phyloP scores from a whole-genome alignment of 1,139 yeast genomes.

The Lodderomyces beijingensis region DNA sequence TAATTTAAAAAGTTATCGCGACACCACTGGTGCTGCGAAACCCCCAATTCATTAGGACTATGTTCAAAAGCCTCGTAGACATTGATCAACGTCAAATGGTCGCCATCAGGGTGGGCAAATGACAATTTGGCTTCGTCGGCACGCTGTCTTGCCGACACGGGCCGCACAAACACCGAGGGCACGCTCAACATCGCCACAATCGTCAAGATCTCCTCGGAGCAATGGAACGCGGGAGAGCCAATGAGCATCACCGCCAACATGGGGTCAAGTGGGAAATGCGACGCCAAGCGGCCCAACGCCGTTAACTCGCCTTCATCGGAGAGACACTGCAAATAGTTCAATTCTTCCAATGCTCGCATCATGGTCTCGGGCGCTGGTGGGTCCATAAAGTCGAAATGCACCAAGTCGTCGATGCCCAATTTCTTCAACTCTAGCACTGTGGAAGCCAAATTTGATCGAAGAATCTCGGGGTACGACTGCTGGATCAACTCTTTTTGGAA shows the following conservation, averaged over 20 bases:
- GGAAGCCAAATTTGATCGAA: slow-evolving; percentile 84
- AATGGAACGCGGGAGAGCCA: slow-evolving; percentile 76
- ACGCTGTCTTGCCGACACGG: slow-evolving; percentile 78
- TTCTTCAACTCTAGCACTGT: slow-evolving; percentile 92
- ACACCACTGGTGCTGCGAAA: slow-evolving; percentile 78
- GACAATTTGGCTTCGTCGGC: slow-evolving; percentile 89
- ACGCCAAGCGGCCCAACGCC: slow-evolving; percentile 80
- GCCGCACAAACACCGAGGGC: slow-evolving; percentile 92
- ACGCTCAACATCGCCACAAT: slow-evolving; percentile 89
- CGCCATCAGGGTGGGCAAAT: slow-evolving; percentile 94
- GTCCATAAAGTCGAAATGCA: slow-evolving; percentile 97
- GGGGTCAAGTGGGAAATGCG: slow-evolving; percentile 94
- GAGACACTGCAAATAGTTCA: slow-evolving; percentile 83
- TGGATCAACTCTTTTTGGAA: slow-evolving; percentile 90
- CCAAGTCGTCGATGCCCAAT: slow-evolving; percentile 91
- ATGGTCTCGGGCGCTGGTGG: slow-evolving; percentile 99
- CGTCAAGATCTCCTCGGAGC: slow-evolving; percentile 85
- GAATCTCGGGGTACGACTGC: slow-evolving; percentile 93
- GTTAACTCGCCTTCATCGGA: slow-evolving; percentile 92
- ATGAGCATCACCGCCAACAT: slow-evolving; percentile 91
- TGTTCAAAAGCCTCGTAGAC: slow-evolving; percentile 77
- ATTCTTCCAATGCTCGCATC: slow-evolving; percentile 98
- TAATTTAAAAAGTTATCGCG: slow-evolving; percentile 82
- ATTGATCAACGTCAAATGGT: slow-evolving; percentile 84
- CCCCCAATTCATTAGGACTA: slow-evolving; percentile 59